Base-by-base conservation (phyloP, 768 basidiomycete genomes). In the Agaricus blazei region DNA sequence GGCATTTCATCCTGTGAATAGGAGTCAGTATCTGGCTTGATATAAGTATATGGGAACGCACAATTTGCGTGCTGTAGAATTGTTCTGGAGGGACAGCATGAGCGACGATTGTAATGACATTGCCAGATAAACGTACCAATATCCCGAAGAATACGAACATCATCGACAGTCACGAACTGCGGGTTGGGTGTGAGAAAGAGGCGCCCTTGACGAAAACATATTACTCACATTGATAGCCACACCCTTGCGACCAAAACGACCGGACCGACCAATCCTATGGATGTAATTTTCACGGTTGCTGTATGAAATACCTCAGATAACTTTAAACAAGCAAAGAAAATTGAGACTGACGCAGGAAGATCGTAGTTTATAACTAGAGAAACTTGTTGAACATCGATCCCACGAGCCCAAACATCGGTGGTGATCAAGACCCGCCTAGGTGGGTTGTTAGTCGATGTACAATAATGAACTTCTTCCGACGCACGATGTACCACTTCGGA, bases 271-370 rank as follows among this genome's bases (percentile, higher is more conserved):
- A 68, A 98, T 98, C 67, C 97, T 91, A 77, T 99, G 97, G 63
- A 99, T 98, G 76, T 99, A 99, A 72, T 99, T 98, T 82, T 98
- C 96, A 80, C 91, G 91, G 70, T 93, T 93, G 61, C 88, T 93
- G 60, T 3, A 45, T 11, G 42, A 31, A 3, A 24, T 29, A 41
- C 34, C 54, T 36, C 26, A 48, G 34, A 54, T 56, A 7, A 53
- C 38, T 54, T n/a, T 14, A 24, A 23, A 43, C 34, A 48, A 34
- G 47, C 59, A 52, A 12, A 60, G 46, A 48, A 15, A 29, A 27
- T n/a, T 19, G 36, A 38, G 11, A 76, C 84, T 63, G 79, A 93
- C 88, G 91, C 88, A 53, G 92, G 95, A 51, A 98, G 80, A 69
- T 98, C 94, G 68, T 96, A 96, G 74, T 96, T 97, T 67, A 97